These are phyloP conservation scores for Spatholobus suberectus DNA, from an alignment of 306 rosid species.

Conservation along the genomic window DNA sequence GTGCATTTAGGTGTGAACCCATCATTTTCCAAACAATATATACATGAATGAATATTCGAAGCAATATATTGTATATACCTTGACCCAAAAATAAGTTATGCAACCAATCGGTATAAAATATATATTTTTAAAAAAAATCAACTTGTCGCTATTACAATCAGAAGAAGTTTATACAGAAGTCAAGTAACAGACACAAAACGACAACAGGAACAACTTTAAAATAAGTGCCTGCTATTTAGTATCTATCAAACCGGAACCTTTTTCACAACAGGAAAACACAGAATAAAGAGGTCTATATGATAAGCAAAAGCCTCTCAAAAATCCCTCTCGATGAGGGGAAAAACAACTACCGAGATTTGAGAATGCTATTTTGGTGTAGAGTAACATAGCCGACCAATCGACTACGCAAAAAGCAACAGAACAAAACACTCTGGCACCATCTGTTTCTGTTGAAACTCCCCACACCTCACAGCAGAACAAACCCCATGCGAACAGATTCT, in stretches of 20 bases:
- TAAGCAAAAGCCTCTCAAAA: conserved; percentile 49
- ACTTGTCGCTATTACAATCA: conserved; percentile 26
- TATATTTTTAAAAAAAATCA: no score
- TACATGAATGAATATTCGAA: not conserved
- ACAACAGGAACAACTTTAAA: conserved; percentile 26
- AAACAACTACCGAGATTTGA: not conserved
- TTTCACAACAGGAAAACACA: conserved; percentile 34
- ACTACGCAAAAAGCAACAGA: conserved; percentile 52
- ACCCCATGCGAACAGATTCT: conserved; percentile 21
- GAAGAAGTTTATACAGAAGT: conserved; percentile 29
- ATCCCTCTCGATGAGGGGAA: not conserved
- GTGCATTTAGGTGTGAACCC: no score
- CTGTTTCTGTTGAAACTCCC: conserved; percentile 21
- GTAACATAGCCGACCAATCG: conserved; percentile 49
- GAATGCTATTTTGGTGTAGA: conserved; percentile 44
- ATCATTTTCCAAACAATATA: not conserved
- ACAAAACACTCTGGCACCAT: conserved; percentile 32
- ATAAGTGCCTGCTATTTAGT: conserved; percentile 16
- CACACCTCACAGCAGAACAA: conserved; percentile 37
- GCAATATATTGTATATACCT: not conserved
- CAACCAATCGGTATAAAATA: not conserved
- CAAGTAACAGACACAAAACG: not conserved
- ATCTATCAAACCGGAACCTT: conserved; percentile 21
- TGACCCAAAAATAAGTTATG: not conserved
- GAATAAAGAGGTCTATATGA: conserved; percentile 36